A percentile compares a stretch with the other conserved stretches of the same genome.
Evolutionary conservation across 192 early-diverging fungal genomes (phyloP).

Genomic region (Coemansia sp.): DNA sequence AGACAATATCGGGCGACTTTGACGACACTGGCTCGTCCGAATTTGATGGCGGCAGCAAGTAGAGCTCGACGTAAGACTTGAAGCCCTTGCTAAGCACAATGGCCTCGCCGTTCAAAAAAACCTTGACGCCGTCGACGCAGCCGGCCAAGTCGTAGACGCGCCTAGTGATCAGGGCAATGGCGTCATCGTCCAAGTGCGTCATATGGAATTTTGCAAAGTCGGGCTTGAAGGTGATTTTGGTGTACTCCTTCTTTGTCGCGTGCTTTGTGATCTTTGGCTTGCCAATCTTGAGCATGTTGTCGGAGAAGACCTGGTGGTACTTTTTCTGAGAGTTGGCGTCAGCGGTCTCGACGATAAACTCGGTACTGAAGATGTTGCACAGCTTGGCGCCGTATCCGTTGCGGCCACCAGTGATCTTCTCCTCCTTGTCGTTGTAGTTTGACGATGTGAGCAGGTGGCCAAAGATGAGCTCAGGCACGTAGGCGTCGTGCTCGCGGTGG

Average conservation of each 20-base stretch:
- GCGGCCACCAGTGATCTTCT: slow-evolving; percentile 93
- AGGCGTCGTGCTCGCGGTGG: slow-evolving; percentile 84
- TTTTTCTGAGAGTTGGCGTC: slow-evolving; percentile 70
- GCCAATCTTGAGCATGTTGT: slow-evolving; percentile 87
- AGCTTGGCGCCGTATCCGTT: slow-evolving; percentile 96
- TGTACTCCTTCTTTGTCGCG: slow-evolving; percentile 75
- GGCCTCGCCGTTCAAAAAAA: slow-evolving; percentile 79
- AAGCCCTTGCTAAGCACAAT: slow-evolving; percentile 82
- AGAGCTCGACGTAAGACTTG: slow-evolving; percentile 88
- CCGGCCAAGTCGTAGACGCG: slow-evolving; percentile 95
- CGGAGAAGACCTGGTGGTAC: slow-evolving; percentile 81
- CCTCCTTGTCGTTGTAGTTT: slow-evolving; percentile 94
- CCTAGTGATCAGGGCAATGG: slow-evolving; percentile 85
- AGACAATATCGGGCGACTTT: slow-evolving; percentile 60
- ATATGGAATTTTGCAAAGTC: slow-evolving; percentile 93
- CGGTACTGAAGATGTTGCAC: slow-evolving; percentile 94
- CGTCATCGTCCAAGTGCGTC: slow-evolving; percentile 80
- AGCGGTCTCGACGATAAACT: slow-evolving; percentile 92
- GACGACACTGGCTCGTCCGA: slow-evolving; percentile 21
- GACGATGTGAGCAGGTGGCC: slow-evolving; percentile 95
- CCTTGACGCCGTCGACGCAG: slow-evolving; percentile 78
- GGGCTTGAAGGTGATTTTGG: slow-evolving; percentile 92
- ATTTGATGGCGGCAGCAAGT: slow-evolving; percentile 51
- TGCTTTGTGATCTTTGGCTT: slow-evolving; percentile 74
- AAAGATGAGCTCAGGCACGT: slow-evolving; percentile 97